phyloP scores from a whole-genome alignment of 2,329 filamentous ascomycete genomes.

The Eurotiales sp. region DNA sequence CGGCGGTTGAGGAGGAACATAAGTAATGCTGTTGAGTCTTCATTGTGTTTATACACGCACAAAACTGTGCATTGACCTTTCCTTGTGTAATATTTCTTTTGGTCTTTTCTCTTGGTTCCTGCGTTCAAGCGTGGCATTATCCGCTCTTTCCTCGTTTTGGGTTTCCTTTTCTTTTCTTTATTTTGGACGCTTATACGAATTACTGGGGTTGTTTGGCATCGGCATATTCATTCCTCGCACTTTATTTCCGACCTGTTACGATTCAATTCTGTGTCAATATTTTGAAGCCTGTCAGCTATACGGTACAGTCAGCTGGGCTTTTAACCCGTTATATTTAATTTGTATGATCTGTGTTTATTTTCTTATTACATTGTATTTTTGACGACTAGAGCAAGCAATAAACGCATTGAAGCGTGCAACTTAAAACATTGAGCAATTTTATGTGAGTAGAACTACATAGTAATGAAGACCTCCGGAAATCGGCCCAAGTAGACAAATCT shows the following conservation, averaged over 20 bases:
- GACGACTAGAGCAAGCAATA: not conserved
- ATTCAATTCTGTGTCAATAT: conserved; percentile 14
- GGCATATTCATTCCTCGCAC: not conserved
- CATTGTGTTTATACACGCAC: too few species aligned
- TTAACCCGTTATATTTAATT: conserved; percentile 2
- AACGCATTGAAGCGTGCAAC: not conserved
- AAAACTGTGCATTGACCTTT: too few species aligned
- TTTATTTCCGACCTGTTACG: too few species aligned
- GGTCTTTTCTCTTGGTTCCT: not conserved
- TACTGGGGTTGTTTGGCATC: conserved; percentile 10
- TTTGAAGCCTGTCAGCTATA: conserved; percentile 6
- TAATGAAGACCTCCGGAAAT: conserved; percentile 14
- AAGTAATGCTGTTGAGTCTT: not conserved
- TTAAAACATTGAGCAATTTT: too few species aligned
- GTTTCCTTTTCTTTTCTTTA: not conserved
- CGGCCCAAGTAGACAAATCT: conserved; percentile 3
- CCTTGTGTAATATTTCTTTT: not conserved
- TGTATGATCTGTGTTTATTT: conserved; percentile 5
- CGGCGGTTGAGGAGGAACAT: conserved; percentile 42
- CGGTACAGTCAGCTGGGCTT: not conserved
- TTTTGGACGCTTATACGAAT: too few species aligned
- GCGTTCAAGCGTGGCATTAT: conserved; percentile 14
- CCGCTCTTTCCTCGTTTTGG: conserved; percentile 1
- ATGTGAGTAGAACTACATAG: too few species aligned
- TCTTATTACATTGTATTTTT: not conserved